Evolutionary conservation across 2,329 filamentous ascomycete genomes (phyloP).

Genomic region (Aureobasidium sp.): DNA sequence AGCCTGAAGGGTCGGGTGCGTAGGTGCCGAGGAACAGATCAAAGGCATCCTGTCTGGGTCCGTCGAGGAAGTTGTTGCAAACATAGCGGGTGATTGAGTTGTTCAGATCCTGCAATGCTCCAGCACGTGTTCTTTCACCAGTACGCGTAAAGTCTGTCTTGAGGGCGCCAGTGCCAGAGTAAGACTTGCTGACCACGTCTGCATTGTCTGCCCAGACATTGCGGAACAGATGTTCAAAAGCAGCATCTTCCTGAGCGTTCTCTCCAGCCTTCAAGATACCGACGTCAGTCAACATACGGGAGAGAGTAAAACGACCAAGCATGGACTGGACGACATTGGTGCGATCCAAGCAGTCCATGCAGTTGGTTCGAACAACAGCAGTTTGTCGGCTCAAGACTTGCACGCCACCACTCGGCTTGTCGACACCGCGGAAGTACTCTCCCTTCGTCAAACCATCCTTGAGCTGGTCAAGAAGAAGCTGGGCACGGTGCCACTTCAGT

Average conservation of each 20-base stretch:
- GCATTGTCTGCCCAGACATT: conserved; percentile 99
- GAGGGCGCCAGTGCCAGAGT: conserved; percentile 91
- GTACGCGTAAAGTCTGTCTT: conserved; percentile 98
- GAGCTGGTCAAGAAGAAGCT: conserved; percentile 75
- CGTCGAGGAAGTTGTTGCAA: conserved; percentile 89
- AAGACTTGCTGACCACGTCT: conserved; percentile 84
- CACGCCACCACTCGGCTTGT: conserved; percentile 70
- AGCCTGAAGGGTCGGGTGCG: conserved; percentile 60
- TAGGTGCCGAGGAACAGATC: conserved; percentile 89
- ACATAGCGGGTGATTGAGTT: conserved; percentile 86
- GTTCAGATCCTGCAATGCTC: conserved; percentile 75
- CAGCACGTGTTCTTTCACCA: conserved; percentile 75
- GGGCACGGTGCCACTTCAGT: conserved; percentile 82
- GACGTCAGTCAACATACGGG: conserved; percentile 77
- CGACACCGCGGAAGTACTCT: conserved; percentile 85
- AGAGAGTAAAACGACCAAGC: conserved; percentile 81
- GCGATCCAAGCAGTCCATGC: conserved; percentile 97
- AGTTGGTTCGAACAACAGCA: conserved; percentile 91
- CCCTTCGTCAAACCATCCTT: conserved; percentile 66
- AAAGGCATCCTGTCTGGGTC: conserved; percentile 88
- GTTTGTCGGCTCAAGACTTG: conserved; percentile 76
- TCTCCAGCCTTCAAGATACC: conserved; percentile 70
- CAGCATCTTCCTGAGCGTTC: conserved; percentile 66
- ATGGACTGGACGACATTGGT: conserved; percentile 98
- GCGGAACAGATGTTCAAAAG: conserved; percentile 85